Evolutionary conservation across 331 rosid genomes (phyloP).

Genomic region (Saraca asoca): DNA sequence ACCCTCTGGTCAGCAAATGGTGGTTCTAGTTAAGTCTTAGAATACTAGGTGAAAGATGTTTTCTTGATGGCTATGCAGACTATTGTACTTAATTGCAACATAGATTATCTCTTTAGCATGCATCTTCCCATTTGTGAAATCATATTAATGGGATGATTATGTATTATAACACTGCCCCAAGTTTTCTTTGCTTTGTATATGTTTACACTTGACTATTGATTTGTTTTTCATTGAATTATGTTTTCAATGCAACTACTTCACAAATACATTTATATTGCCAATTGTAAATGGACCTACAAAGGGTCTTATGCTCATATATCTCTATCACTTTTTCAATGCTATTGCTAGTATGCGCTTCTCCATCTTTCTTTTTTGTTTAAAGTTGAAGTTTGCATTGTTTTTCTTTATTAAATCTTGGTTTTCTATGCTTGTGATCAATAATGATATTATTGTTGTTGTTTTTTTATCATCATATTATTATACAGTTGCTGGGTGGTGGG

Average conservation of each 20-base stretch:
- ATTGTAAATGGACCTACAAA: constrained; percentile 91
- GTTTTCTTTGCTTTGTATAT: constrained; percentile 6
- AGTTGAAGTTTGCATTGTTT: constrained; percentile 1
- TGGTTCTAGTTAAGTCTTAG: constrained; percentile 15
- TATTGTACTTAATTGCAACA: constrained; percentile 18
- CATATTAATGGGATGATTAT: constrained; percentile 7
- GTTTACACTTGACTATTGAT: constrained; percentile 11
- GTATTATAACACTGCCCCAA: constrained; percentile 3
- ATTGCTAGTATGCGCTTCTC: constrained; percentile 63
- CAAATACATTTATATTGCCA: constrained; percentile 82
- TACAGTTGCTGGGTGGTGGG: constrained; percentile 96
- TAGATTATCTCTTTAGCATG: constrained; percentile 11
- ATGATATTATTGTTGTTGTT: neutral
- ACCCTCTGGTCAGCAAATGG: constrained; percentile 13
- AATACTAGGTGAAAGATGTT: neutral
- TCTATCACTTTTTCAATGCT: constrained; percentile 73
- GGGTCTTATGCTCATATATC: constrained; percentile 86
- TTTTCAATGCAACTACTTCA: constrained; percentile 70
- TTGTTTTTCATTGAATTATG: constrained; percentile 31
- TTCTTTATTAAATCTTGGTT: neutral
- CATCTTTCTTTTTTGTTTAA: constrained; percentile 11
- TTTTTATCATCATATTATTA: constrained; percentile 12
- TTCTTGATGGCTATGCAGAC: constrained; percentile 4
- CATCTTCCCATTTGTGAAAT: constrained; percentile 11
- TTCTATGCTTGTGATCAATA: neutral